Percentiles rank a stretch among this genome's conserved stretches.
Evolutionary conservation across 805 yeast genomes (phyloP).

Genomic region (Scheffersomyces stipitis): DNA sequence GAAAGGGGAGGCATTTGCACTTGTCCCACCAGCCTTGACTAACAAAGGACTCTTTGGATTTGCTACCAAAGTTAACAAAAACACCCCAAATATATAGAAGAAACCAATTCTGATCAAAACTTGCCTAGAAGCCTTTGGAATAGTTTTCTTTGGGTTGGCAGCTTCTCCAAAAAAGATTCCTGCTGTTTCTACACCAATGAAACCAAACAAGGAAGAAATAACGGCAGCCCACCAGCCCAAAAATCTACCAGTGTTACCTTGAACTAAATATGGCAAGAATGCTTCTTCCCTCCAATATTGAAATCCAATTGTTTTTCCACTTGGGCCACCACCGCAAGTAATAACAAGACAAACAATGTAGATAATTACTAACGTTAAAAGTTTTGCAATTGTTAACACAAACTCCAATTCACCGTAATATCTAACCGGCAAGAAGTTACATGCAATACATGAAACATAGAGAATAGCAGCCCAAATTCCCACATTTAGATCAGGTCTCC

Average conservation of each 20-base stretch:
- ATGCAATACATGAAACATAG: constrained; percentile 2
- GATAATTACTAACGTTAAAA: constrained; percentile 4
- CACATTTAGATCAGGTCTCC: constrained; percentile 8
- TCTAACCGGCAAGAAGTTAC: constrained; percentile 7
- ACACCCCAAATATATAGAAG: constrained; percentile 20
- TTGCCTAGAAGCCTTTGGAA: constrained; percentile 23
- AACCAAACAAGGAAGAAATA: constrained; percentile 1
- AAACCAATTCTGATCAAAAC: constrained; percentile 22
- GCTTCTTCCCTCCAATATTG: constrained; percentile 8
- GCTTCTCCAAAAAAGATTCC: constrained; percentile 14
- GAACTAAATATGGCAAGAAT: neutral
- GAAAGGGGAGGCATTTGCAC: constrained; percentile 24
- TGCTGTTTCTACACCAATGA: constrained; percentile 8
- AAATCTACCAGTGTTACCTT: neutral
- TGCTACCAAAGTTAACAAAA: constrained; percentile 18
- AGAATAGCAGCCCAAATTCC: constrained; percentile 8
- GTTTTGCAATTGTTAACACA: constrained; percentile 5
- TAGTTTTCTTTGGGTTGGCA: constrained; percentile 20
- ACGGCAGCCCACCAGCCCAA: neutral
- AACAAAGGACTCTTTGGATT: constrained; percentile 15
- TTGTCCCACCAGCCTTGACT: constrained; percentile 2
- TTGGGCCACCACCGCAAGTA: constrained; percentile 8
- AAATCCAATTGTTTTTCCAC: constrained; percentile 6
- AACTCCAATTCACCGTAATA: constrained; percentile 10
- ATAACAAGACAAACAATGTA: constrained; percentile 4